phyloP scores from a whole-genome alignment of 176 grass and related monocot genomes.

The Phoenix dactylifera region DNA sequence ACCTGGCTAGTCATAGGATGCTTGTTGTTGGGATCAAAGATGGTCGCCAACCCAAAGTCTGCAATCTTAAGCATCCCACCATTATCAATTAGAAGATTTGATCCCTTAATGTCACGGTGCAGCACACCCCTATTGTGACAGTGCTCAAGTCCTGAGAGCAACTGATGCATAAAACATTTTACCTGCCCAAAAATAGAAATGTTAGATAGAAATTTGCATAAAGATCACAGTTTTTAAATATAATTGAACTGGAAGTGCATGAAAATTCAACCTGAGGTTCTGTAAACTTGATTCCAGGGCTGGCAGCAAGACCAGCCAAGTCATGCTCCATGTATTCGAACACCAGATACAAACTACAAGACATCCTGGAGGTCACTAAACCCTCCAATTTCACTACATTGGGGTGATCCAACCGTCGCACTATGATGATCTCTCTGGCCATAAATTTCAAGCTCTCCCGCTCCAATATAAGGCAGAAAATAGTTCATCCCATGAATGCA shows the following conservation, averaged over 20 bases:
- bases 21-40: slow-evolving; percentile 16
- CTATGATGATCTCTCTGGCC: slow-evolving; percentile 16
- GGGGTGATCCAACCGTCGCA: slow-evolving; percentile 18
- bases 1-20: slow-evolving; percentile 20
- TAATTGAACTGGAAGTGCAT: background rate
- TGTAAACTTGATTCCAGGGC: slow-evolving; percentile 6
- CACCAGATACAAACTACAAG: slow-evolving; percentile 22
- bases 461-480: no score
- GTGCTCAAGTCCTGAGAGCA: slow-evolving; percentile 16
- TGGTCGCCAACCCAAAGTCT: slow-evolving; percentile 18
- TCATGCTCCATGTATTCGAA: slow-evolving; percentile 23
- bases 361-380: slow-evolving; percentile 18
- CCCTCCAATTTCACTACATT: slow-evolving; percentile 18
- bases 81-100: slow-evolving; percentile 19
- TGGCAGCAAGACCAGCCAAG: slow-evolving; percentile 17
- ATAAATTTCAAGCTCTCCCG: slow-evolving; percentile 15
- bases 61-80: slow-evolving; percentile 13
- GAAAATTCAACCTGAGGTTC: slow-evolving; percentile 14
- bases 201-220: background rate
- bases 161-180: slow-evolving; percentile 15
- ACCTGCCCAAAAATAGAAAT: background rate
- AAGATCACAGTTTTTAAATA: background rate
- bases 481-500: no score
- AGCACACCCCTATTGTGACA: slow-evolving; percentile 15
- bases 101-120: slow-evolving; percentile 20